Evolutionary conservation across 2,329 filamentous ascomycete species (phyloP).

Genomic region (Exophiala dermatitidis): DNA sequence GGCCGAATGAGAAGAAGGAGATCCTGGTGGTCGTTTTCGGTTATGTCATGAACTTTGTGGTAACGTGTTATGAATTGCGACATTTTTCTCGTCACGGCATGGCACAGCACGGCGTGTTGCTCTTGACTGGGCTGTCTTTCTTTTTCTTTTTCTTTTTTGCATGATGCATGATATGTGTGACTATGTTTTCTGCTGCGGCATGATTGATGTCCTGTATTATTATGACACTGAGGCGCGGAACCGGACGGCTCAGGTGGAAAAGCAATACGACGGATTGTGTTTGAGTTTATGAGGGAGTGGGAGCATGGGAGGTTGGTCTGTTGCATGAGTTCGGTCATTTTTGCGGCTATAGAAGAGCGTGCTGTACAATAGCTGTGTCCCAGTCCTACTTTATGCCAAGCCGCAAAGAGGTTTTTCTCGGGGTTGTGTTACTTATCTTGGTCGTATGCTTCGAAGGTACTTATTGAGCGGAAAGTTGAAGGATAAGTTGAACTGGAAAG

Average conservation of each 20-base stretch:
- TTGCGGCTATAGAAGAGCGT: neutral
- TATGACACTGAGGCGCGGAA: constrained; percentile 10
- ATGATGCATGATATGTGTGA: constrained; percentile 25
- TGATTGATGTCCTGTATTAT: constrained; percentile 16
- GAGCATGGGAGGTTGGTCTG: neutral
- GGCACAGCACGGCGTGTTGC: constrained; percentile 10
- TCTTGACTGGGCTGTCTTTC: constrained; percentile 4
- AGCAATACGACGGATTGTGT: constrained; percentile 5
- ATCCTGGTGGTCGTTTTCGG: neutral
- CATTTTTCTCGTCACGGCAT: constrained; percentile 7
- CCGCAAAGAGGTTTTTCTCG: too few species aligned
- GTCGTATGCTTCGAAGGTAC: too few species aligned
- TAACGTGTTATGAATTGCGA: constrained; percentile 7
- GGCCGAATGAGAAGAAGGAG: neutral
- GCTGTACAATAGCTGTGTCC: neutral
- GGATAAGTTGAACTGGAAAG: too few species aligned
- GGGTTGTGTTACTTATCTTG: too few species aligned
- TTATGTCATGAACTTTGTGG: constrained; percentile 5
- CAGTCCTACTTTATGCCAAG: neutral
- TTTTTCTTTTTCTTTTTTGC: constrained; percentile 6
- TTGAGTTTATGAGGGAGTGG: neutral
- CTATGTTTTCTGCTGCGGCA: constrained; percentile 8
- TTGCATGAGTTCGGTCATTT: neutral
- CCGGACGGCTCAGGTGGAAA: constrained; percentile 9
- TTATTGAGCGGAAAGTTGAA: too few species aligned